Evolutionary conservation across 768 basidiomycete species (phyloP).

Genomic region (Boletus pseudopeckii): DNA sequence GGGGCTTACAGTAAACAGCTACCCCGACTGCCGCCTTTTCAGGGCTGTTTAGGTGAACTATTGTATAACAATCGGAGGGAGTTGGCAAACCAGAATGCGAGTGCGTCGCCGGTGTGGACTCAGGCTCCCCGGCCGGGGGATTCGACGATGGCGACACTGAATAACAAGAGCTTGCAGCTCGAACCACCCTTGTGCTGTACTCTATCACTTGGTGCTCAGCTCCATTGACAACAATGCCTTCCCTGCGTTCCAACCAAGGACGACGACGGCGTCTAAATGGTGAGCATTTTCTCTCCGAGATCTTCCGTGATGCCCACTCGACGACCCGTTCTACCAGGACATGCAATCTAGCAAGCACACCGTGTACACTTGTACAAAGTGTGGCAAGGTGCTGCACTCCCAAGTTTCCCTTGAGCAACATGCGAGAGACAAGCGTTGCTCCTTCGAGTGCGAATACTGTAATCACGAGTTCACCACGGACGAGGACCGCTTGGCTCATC

Average conservation of each 20-base stretch:
- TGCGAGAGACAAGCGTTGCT: conserved; percentile 4
- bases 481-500: conserved; percentile 8
- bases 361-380: conserved; percentile 1
- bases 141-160: too few relatives aligned
- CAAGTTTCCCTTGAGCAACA: conserved; percentile 18
- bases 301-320: neutral
- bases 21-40: too few relatives aligned
- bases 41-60: too few relatives aligned
- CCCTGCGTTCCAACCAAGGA: conserved; percentile 12
- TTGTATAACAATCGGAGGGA: too few relatives aligned
- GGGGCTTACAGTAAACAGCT: too few relatives aligned
- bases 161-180: neutral
- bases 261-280: conserved; percentile 6
- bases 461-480: conserved; percentile 5
- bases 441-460: conserved; percentile 18
- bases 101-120: too few relatives aligned
- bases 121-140: too few relatives aligned
- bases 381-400: conserved; percentile 2
- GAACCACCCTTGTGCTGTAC: neutral
- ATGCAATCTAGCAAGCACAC: conserved; percentile 5
- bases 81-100: too few relatives aligned
- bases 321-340: conserved; percentile 8
- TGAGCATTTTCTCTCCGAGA: conserved; percentile 5
- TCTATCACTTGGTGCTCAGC: neutral
- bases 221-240: conserved; percentile 12